These are phyloP conservation scores for Aureobasidium sp. DNA, from an alignment of 2,329 filamentous ascomycete species.

Conservation along the genomic window DNA sequence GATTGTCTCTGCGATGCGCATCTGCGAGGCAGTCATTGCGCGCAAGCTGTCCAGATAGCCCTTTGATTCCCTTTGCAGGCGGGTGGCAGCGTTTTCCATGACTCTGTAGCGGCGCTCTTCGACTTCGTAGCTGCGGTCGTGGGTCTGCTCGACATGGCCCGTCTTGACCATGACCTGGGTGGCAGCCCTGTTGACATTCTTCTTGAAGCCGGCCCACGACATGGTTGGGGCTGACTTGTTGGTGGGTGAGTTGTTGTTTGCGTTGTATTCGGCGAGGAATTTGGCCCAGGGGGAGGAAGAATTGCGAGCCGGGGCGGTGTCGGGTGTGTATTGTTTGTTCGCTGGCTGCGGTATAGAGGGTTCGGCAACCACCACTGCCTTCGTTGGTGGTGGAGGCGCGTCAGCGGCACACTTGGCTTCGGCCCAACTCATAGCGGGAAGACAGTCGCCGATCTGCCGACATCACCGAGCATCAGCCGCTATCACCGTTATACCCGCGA, in stretches of 20 bases:
- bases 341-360: neutral
- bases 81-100: constrained; percentile 88
- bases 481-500: neutral
- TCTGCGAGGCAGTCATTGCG: constrained; percentile 98
- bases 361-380: neutral
- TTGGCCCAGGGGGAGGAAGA: neutral
- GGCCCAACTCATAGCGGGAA: neutral
- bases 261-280: neutral
- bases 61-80: constrained; percentile 95
- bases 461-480: neutral
- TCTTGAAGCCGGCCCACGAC: constrained; percentile 48
- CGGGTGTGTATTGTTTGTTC: neutral
- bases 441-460: neutral
- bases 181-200: constrained; percentile 75
- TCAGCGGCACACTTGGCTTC: neutral
- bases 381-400: neutral
- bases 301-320: neutral
- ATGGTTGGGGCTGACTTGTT: constrained; percentile 36
- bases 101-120: constrained; percentile 87
- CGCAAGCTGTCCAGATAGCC: constrained; percentile 93
- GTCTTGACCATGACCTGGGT: constrained; percentile 99
- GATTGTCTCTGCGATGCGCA: constrained; percentile 98
- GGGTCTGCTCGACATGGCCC: constrained; percentile 96
- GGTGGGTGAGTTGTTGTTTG: neutral
- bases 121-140: constrained; percentile 96